Conservation (phyloP, 2,329 filamentous ascomycete genomes). For the Colletotrichum tamarilloi region DNA sequence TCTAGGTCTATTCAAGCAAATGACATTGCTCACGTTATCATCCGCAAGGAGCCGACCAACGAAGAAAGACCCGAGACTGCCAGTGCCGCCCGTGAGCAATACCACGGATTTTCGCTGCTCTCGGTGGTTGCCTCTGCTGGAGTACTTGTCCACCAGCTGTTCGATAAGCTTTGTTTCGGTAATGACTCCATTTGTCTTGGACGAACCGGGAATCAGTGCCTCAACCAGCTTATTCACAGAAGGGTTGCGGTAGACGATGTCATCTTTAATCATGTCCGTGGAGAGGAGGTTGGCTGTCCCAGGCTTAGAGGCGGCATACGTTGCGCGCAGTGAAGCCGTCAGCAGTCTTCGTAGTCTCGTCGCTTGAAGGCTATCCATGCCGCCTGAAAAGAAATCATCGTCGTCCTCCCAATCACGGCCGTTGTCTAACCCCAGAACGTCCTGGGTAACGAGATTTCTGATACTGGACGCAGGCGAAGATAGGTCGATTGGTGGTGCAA, state of each 20-base stretch:
- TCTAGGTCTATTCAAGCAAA: not conserved
- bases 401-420: no score
- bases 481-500: no score
- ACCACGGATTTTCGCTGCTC: constrained; percentile 24
- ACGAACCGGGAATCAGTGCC: constrained; percentile 14
- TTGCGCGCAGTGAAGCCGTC: no score
- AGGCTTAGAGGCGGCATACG: no score
- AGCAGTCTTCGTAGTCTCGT: no score
- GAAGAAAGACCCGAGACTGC: constrained; percentile 37
- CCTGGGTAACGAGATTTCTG: no score
- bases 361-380: no score
- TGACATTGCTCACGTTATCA: constrained; percentile 21
- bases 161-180: not conserved
- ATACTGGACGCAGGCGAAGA: no score
- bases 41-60: constrained; percentile 28
- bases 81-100: constrained; percentile 38
- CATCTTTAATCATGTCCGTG: no score
- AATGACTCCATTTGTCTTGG: not conserved
- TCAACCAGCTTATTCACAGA: constrained; percentile 30
- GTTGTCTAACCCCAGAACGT: no score
- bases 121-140: constrained; percentile 4
- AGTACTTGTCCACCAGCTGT: not conserved
- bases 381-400: no score
- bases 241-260: constrained; percentile 37
- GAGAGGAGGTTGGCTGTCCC: no score